Conservation (phyloP, 73 alveolate genomes). For the Tetrahymena borealis region DNA sequence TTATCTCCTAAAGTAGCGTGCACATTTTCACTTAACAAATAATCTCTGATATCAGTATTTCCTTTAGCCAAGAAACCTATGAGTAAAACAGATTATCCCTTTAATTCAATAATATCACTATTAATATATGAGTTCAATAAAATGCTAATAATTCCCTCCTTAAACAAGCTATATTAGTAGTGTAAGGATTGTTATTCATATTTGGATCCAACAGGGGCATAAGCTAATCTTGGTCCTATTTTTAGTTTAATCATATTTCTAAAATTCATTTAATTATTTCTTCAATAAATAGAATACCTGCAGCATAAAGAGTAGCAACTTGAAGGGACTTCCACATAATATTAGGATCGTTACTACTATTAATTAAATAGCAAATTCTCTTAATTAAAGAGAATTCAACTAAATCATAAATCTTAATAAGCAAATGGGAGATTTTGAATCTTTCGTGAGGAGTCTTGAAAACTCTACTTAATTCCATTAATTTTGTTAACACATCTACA, state of each 20-base stretch:
- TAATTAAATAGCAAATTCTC: neutral
- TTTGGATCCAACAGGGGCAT: neutral
- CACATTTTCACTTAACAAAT: neutral
- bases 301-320: neutral
- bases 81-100: neutral
- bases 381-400: neutral
- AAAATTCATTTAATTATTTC: neutral
- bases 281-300: neutral
- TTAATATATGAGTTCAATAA: neutral
- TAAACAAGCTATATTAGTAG: neutral
- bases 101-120: neutral
- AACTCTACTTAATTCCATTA: neutral
- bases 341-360: neutral
- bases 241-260: no score
- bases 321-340: neutral
- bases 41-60: neutral
- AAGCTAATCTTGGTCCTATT: neutral
- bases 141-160: neutral
- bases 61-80: neutral
- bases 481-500: neutral
- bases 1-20: neutral
- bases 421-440: neutral
- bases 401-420: neutral
- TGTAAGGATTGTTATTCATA: neutral
- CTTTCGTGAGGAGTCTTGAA: neutral